Evolutionary conservation across 2,329 filamentous ascomycete genomes (phyloP), one percentile per base, ranked within the genome.

Genomic region (Nemania diffusa): DNA sequence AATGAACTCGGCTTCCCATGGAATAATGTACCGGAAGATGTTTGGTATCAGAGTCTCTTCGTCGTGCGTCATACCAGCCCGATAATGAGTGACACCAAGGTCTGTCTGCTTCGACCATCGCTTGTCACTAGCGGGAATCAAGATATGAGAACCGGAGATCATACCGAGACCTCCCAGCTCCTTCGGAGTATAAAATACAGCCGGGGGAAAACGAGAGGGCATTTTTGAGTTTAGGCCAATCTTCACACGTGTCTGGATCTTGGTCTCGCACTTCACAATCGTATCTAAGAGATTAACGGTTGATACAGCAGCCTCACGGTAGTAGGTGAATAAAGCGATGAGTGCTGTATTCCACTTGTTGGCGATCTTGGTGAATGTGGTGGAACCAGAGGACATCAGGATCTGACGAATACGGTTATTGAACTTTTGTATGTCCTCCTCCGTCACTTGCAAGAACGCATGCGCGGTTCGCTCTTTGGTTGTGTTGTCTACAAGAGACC

Each of bases 281-380:
- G 95, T 97, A 78, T 99, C 96, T 2, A 99, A 87, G 4, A 99
- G 85, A 69, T 93, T 92, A 68, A 98, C 93, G 0, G 97, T 99
- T 0, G 95, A 97, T 1, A 98, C 95, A 17, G 96, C 96, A 55
- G 96, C 96, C 78, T 99, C 96, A 78, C 96, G 93, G 78, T 99
- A 99, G 81, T 99, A 99, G 0, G 96, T 98, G 82, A 99, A 99
- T 27, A 99, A 87, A 0, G 96, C 94, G 75, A 99, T 99, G 72
- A 99, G 81, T 1, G 93, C 96, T 0, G 96, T 99, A 81, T 99
- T 99, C 96, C 97, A 99, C 83, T 99, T 99, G 83, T 99, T 99
- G 53, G 97, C 96, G 76, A 99, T 99, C 87, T 99, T 99, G 52
- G 96, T 99, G 82, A 99, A 99, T 0, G 96, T 99, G 0, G 96